phyloP scores from a whole-genome alignment of 2,329 filamentous ascomycete species.

The Leptographium lundbergii region DNA sequence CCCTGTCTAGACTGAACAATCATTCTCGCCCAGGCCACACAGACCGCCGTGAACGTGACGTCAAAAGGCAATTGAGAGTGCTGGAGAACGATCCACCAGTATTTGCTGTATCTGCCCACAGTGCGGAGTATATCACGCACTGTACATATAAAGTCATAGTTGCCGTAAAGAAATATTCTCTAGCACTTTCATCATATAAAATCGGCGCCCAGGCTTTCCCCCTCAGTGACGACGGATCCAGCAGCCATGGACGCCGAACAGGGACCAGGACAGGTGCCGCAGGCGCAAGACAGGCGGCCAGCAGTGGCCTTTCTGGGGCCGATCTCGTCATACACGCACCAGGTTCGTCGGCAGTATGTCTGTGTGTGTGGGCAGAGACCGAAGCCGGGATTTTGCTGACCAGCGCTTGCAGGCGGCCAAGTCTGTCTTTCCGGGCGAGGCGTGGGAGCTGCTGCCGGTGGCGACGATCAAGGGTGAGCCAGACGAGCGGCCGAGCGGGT shows the following conservation, averaged over 20 bases:
- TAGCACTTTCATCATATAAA: not conserved
- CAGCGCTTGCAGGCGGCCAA: constrained; percentile 18
- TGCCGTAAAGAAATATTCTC: not conserved
- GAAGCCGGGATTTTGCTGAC: not conserved
- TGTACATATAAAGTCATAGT: not conserved
- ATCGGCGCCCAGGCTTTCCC: not conserved
- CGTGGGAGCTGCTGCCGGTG: constrained; percentile 36
- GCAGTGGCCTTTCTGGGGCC: constrained; percentile 18
- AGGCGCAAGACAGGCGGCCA: not conserved
- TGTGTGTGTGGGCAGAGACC: not conserved
- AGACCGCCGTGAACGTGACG: no score
- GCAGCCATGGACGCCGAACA: not conserved
- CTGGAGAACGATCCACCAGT: no score
- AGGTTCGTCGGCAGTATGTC: constrained; percentile 10
- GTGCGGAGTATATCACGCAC: not conserved
- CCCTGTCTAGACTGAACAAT: not conserved
- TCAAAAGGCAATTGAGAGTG: no score
- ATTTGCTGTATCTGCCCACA: no score
- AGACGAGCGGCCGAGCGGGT: not conserved
- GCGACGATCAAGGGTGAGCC: constrained; percentile 33
- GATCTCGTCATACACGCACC: constrained; percentile 16
- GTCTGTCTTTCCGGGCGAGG: constrained; percentile 30
- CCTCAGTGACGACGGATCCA: not conserved
- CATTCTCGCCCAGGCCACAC: not conserved
- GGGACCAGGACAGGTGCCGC: not conserved